Evolutionary conservation across 1,139 yeast genomes (phyloP).

Genomic region (Sugiyamaella xylanicola): DNA sequence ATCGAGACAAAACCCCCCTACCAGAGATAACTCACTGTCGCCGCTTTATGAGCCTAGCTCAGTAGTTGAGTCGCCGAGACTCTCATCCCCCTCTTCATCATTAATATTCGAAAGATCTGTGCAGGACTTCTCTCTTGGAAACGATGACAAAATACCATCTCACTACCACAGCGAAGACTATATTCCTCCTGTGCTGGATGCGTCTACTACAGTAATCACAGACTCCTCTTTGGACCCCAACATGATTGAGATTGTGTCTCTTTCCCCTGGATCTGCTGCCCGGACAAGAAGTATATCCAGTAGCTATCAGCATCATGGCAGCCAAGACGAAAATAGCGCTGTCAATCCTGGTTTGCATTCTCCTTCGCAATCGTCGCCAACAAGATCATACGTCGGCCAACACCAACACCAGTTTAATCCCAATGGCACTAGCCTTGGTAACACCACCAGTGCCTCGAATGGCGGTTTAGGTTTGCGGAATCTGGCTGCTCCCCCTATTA

Average conservation of each 20-base stretch:
- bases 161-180: slow-evolving; percentile 65
- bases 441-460: neutral
- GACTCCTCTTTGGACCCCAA: slow-evolving; percentile 61
- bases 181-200: slow-evolving; percentile 84
- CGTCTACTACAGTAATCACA: slow-evolving; percentile 65
- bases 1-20: slow-evolving; percentile 1
- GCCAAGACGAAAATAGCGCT: slow-evolving; percentile 8
- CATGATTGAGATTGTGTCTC: slow-evolving; percentile 66
- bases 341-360: neutral
- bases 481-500: slow-evolving; percentile 1
- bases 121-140: slow-evolving; percentile 35
- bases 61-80: slow-evolving; percentile 21
- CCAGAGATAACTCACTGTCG: slow-evolving; percentile 23
- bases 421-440: neutral
- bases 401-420: slow-evolving; percentile 6
- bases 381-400: neutral
- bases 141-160: slow-evolving; percentile 32
- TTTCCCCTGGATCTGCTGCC: slow-evolving; percentile 60
- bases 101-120: slow-evolving; percentile 48
- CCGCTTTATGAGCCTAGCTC: slow-evolving; percentile 21
- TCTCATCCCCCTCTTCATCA: slow-evolving; percentile 41
- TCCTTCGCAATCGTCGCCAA: slow-evolving; percentile 13
- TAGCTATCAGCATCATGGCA: slow-evolving; percentile 4
- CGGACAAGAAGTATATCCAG: slow-evolving; percentile 29
- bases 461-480: slow-evolving; percentile 15